Base-by-base conservation (phyloP, 225 moss, liverwort and hornwort genomes). In the Sphagnum contortum region DNA sequence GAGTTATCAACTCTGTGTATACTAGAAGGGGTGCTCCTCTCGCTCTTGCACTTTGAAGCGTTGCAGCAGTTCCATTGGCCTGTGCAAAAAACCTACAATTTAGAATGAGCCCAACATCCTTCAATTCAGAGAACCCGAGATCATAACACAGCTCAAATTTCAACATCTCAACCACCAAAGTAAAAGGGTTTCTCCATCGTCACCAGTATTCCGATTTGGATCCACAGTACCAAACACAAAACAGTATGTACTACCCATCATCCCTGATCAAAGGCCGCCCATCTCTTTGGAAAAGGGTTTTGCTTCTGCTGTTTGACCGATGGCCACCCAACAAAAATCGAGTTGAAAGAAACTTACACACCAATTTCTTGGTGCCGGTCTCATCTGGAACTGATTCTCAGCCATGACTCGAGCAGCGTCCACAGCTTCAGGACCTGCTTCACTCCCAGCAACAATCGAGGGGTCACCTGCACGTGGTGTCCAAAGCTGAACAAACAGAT, bases 21-120 rank as follows among this genome's bases (percentile, higher is more conserved):
- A 98, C 69, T 93, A 91, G 68, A 98, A 98, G 57, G 93, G 98
- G 69, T 86, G 93, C 76, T 93, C 98, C n/a, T 73, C 80, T 70
- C 89, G 88, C 75, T 94, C 91, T 72, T 91, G 91, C 55, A 89
- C 88, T 76, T 91, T 84, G 75, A 93, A 93, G 68, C 93, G 93
- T 67, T 88, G 90, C 66, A 96, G 98, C 61, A 98, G 77, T 62
- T 89, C 93, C 78, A 88, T 75, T 46, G 98, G 93, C 78, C 98
- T 98, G 91, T 29, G 29, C 29, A 29, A 29, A 29, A 29, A 29
- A 29, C 29, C 29, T 29, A 29, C 29, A 29, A 29, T 1, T 29
- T 29, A 29, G 29, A 29, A 29, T 29, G 29, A 29, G 29, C 29
- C 29, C 29, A 29, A 29, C 1, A 29, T 29, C 29, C 29, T 29